These are phyloP conservation scores for Monilinia polystroma DNA, from an alignment of 2,329 filamentous ascomycete species.

Conservation along the genomic window DNA sequence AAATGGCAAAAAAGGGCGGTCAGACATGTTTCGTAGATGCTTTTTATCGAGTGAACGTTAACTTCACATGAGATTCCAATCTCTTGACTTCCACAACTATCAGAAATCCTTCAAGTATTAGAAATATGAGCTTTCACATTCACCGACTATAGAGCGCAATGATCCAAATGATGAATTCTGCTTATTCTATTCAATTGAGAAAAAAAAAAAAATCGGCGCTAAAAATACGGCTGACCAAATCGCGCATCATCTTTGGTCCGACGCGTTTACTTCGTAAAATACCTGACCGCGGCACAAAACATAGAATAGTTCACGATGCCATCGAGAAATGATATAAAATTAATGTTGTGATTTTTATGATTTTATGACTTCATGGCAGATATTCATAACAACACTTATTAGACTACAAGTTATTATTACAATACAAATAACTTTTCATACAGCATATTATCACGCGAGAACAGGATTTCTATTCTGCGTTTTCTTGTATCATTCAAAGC, in stretches of 20 bases:
- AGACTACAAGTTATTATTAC: neutral
- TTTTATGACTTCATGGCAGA: neutral
- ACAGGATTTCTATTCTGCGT: neutral
- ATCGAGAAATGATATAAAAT: conserved; percentile 10
- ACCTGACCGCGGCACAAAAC: neutral
- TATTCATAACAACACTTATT: neutral
- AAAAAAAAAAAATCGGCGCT: neutral
- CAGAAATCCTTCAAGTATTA: neutral
- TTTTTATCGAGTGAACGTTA: neutral
- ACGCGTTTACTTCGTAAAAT: conserved; percentile 2
- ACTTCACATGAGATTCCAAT: neutral
- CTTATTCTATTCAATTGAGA: neutral
- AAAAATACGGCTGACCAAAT: neutral
- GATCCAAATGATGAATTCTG: neutral
- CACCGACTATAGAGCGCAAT: no score
- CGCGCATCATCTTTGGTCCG: neutral
- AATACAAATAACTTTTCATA: neutral
- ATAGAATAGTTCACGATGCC: conserved; percentile 9
- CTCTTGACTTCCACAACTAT: neutral
- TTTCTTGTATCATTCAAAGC: neutral
- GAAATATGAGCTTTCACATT: neutral
- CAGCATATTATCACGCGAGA: neutral
- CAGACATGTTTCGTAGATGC: neutral
- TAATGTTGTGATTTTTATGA: conserved; percentile 14
- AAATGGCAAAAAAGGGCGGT: neutral